phyloP scores from a whole-genome alignment of 106 monocot genomes.

The Platanthera zijinensis region DNA sequence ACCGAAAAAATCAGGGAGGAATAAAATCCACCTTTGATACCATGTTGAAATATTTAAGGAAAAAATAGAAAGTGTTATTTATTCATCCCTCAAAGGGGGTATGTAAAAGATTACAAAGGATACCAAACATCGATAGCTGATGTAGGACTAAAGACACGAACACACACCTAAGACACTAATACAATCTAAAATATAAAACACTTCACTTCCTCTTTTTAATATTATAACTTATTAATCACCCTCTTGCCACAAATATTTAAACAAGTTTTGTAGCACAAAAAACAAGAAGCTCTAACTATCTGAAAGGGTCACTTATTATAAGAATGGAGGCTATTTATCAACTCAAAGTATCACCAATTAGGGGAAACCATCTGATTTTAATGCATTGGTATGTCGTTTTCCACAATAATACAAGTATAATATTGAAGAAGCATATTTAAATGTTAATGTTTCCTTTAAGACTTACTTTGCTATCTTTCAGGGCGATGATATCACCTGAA shows the following conservation, averaged over 20 bases:
- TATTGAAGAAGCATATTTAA: not conserved
- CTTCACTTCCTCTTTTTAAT: no score
- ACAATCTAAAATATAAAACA: no score
- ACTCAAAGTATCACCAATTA: not conserved
- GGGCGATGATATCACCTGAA: constrained; percentile 51
- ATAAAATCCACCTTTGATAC: no score
- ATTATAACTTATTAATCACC: no score
- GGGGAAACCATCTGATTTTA: not conserved
- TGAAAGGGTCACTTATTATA: not conserved
- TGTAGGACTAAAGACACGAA: no score
- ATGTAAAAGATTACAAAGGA: no score
- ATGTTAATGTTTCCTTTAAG: not conserved
- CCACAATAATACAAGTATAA: not conserved
- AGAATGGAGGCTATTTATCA: not conserved
- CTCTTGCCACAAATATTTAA: not conserved
- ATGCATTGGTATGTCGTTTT: not conserved
- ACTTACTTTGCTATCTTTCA: constrained; percentile 59
- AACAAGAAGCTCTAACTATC: not conserved
- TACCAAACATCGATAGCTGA: no score
- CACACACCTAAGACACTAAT: no score
- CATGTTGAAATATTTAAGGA: no score
- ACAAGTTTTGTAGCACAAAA: not conserved
- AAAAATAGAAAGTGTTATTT: no score
- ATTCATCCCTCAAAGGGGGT: no score
- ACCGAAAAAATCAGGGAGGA: no score